These are phyloP conservation scores for Wallemia hederae DNA, from an alignment of 1,284 basidiomycete genomes.

Conservation along the genomic window DNA sequence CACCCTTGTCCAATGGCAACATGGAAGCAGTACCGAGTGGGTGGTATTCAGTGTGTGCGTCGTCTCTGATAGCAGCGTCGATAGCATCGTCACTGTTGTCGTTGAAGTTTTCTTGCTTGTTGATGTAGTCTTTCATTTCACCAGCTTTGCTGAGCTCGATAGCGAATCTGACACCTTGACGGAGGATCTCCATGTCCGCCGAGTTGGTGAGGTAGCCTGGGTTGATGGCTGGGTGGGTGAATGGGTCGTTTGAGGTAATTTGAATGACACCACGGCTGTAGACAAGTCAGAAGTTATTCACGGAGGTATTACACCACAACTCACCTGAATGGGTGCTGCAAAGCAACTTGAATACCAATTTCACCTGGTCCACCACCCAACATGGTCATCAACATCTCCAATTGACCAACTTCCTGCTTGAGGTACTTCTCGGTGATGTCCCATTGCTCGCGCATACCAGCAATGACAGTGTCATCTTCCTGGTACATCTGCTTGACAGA, in stretches of 20 bases:
- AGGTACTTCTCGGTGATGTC: background rate
- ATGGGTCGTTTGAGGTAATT: conserved; percentile 26
- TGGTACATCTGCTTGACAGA: conserved; percentile 5
- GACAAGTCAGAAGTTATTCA: conserved; percentile 3
- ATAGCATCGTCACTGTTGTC: background rate
- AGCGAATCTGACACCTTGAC: conserved; percentile 28
- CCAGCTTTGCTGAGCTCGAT: conserved; percentile 20
- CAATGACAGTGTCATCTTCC: conserved; percentile 7
- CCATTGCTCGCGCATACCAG: conserved; percentile 4
- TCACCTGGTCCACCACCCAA: conserved; percentile 14
- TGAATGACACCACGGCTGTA: conserved; percentile 16
- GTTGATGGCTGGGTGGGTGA: conserved; percentile 29
- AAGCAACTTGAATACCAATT: conserved; percentile 30
- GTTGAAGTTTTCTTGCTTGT: conserved; percentile 14
- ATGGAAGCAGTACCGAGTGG: conserved; percentile 32
- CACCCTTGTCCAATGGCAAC: conserved; percentile 29
- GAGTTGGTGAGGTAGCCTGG: conserved; percentile 28
- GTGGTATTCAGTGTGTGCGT: conserved; percentile 18
- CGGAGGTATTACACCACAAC: conserved; percentile 6
- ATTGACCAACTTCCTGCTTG: conserved; percentile 21
- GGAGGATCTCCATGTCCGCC: conserved; percentile 27
- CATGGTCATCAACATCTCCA: conserved; percentile 32
- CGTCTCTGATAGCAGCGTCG: background rate
- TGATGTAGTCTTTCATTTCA: conserved; percentile 18
- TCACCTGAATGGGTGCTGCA: conserved; percentile 31